phyloP scores from a whole-genome alignment of 2,329 filamentous ascomycete species.

The Neurospora sp. region DNA sequence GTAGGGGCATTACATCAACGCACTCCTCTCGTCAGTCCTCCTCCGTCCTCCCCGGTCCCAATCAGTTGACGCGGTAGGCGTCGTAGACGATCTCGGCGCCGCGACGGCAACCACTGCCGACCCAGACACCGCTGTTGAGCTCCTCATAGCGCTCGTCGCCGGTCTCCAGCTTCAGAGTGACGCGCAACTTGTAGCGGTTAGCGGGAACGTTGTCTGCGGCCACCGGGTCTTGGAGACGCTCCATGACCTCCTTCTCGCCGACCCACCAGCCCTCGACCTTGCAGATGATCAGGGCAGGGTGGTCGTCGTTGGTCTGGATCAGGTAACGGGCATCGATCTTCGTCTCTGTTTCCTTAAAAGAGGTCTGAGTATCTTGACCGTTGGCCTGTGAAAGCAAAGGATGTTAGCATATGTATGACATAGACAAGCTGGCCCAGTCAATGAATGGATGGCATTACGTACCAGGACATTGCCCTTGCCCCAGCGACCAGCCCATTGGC shows the following conservation, averaged over 20 bases:
- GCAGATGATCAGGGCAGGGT: conserved; percentile 16
- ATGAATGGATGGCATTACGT: background rate
- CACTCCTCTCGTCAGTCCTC: background rate
- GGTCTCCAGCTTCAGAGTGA: conserved; percentile 19
- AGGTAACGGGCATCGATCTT: conserved; percentile 17
- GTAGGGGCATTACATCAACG: background rate
- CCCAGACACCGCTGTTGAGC: conserved; percentile 17
- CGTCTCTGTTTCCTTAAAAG: conserved; percentile 14
- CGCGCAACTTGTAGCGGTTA: conserved; percentile 17
- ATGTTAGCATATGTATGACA: background rate
- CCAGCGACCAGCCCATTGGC: conserved; percentile 17
- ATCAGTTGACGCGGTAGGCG: conserved; percentile 16
- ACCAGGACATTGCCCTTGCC: conserved; percentile 18
- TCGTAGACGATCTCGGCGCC: conserved; percentile 20
- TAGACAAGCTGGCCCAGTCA: background rate
- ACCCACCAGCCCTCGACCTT: conserved; percentile 19
- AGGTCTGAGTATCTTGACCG: conserved; percentile 17
- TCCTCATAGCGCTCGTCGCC: conserved; percentile 18
- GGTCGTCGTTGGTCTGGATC: conserved; percentile 18
- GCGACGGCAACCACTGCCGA: conserved; percentile 17
- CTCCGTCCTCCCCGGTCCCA: background rate
- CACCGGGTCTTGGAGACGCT: conserved; percentile 16
- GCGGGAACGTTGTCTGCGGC: conserved; percentile 17
- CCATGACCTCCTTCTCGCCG: conserved; percentile 18
- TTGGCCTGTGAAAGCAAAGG: conserved; percentile 7